Evolutionary conservation across 2,329 filamentous ascomycete genomes (phyloP), one percentile per base, ranked within the genome.

Genomic region (Aspergillus fischeri): DNA sequence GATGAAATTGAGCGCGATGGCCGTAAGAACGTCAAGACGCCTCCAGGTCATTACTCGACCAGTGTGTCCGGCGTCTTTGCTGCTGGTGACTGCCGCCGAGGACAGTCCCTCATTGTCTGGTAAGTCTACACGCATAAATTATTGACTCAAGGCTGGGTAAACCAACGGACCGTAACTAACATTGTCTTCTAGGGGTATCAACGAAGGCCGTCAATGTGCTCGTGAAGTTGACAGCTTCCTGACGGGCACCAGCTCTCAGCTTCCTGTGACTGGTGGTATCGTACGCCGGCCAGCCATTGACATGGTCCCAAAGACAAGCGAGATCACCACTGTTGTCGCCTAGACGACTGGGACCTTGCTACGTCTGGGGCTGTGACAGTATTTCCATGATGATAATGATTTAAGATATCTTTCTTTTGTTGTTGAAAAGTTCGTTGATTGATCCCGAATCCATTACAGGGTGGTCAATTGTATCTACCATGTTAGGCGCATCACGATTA

Each of bases 71-170:
- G 92, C 62, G 87, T 97, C 53, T 97, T 96, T 74, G 92, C 93
- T 60, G 93, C 93, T 60, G 93, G 93, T 77, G 93, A 97, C 77
- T 97, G 93, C 77, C 89, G 92, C 60, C 89, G 93, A 70, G 93
- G 93, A 56, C 93, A 97, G 79, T 96, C 91, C 55, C 81, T 97
- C 57, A 97, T 97, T 76, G 92, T 97, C 64, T 97, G 92, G 91
- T 90, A 83, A 83, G 86, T 81, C 47, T 47, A 20, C 10, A 11
- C 9, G 24, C 25, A 54, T 25, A 14, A n/a, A 29, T n/a, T n/a
- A 9, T 6, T 29, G 4, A 24, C 32, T 38, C 32, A 17, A 6
- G 14, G 32, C 14, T 38, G 14, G 32, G 32, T 38, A 38, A 38
- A 3, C 32, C 32, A 49, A 9, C 25, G 28, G 10, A 21, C 21